A percentile compares a stretch with the other conserved stretches of the same genome.
These are phyloP conservation scores for Bipolaris bicolor DNA, from an alignment of 2,329 filamentous ascomycete genomes.

Conservation along the genomic window DNA sequence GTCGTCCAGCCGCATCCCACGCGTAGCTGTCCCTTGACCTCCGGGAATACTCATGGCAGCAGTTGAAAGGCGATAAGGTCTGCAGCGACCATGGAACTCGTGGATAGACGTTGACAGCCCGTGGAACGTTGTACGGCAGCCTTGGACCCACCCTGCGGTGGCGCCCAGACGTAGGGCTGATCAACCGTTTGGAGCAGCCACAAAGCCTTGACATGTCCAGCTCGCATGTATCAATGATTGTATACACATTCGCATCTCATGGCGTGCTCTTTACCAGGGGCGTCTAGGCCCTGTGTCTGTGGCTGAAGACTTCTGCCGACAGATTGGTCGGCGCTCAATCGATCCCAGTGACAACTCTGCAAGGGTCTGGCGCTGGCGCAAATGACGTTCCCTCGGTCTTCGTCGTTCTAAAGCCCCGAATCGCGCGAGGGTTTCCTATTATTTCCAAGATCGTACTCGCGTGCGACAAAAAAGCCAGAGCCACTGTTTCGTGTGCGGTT, in stretches of 20 bases:
- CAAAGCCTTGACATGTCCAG: neutral
- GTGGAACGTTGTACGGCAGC: constrained; percentile 1
- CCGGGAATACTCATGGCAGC: neutral
- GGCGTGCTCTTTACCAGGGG: neutral
- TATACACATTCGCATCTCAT: neutral
- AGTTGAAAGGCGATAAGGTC: neutral
- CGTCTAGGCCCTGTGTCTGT: neutral
- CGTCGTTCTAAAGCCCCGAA: constrained; percentile 3
- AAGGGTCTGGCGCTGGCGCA: constrained; percentile 5
- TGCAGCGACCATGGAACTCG: neutral
- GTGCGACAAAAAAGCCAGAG: constrained; percentile 2
- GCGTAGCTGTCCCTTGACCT: neutral
- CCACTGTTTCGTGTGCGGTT: neutral
- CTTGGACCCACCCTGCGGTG: neutral
- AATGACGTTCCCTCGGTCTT: constrained; percentile 15
- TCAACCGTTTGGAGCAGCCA: neutral
- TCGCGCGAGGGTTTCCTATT: constrained; percentile 8
- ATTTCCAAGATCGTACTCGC: neutral
- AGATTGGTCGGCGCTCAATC: constrained; percentile 4
- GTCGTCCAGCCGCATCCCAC: constrained; percentile 7
- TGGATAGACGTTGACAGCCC: constrained; percentile 4
- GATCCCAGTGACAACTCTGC: constrained; percentile 15
- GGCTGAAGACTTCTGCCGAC: neutral
- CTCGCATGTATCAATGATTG: neutral
- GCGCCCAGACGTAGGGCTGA: constrained; percentile 4